Base-by-base conservation (phyloP, 148 eudicot genomes). In the Nyssa sinensis region DNA sequence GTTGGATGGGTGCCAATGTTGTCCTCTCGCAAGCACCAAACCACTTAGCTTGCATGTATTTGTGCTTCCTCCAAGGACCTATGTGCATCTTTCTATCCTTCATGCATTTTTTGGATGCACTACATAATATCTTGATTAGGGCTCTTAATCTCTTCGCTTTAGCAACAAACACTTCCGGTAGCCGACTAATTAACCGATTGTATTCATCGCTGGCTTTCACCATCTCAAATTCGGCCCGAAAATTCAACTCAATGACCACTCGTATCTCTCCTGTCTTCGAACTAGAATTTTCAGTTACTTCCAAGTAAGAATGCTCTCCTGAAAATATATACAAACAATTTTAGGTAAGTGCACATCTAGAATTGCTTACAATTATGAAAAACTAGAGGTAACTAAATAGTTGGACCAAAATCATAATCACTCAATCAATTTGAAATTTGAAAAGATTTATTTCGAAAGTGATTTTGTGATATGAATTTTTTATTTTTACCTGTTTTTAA, bases 61-160 rank as follows among this genome's bases (percentile, higher is more conserved):
- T 79, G 30, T 73, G 51, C 75, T 79, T 83, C 80, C 86, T 79
- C 86, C 86, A 83, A 4, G 85, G 85, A 12, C 75, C 85, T 72
- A 79, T 62, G 30, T 83, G 86, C 80, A 83, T 83, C 41, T 63
- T 76, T n/a, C 41, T 80, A n/a, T 79, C 77, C 64, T 68, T 69
- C 86, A 83, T 76, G 55, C 83, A 79, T 30, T 76, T 83, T 72
- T 79, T 79, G 23, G 75, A 75, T 0, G 81, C 83, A 27, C 72
- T 61, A 29, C 86, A 83, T 19, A 79, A 17, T 11, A 83, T 73
- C 62, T 83, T 83, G 47, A 83, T 66, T 63, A 83, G 9, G 41
- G 14, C 64, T 53, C 33, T 58, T 47, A 80, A 49, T 51, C 78
- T 63, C 55, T 83, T 81, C 12, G 73, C 49, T 37, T 80, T 79